phyloP scores from a whole-genome alignment of 208 protist genomes.

The Novymonas esmeraldas region DNA sequence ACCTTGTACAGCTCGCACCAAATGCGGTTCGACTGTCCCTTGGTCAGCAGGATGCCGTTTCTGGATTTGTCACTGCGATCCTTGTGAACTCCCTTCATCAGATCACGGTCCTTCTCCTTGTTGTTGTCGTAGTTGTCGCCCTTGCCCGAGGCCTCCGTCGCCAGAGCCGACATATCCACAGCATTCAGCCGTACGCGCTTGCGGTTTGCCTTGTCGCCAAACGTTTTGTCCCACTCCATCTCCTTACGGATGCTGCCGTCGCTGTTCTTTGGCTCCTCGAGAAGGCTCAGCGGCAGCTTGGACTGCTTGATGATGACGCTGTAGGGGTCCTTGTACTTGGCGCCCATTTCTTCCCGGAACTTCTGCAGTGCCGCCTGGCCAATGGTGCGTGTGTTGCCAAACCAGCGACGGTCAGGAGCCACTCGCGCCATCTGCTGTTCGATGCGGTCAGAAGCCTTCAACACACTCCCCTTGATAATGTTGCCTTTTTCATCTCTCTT shows the following conservation, averaged over 20 bases:
- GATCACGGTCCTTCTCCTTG: conserved; percentile 59
- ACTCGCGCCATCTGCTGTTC: conserved; percentile 93
- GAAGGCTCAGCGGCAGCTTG: conserved; percentile 97
- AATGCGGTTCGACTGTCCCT: conserved; percentile 99
- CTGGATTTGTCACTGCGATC: conserved; percentile 83
- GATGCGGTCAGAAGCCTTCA: conserved; percentile 84
- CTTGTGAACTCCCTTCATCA: conserved; percentile 46
- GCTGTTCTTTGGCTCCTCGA: conserved; percentile 86
- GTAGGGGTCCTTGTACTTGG: conserved; percentile 97
- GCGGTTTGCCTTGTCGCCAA: conserved; percentile 95
- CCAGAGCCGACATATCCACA: conserved; percentile 63
- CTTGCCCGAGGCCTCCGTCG: conserved; percentile 45
- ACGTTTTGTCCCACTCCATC: conserved; percentile 96
- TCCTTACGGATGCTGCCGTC: conserved; percentile 92
- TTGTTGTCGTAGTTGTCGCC: conserved; percentile 62
- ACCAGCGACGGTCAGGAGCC: conserved; percentile 96
- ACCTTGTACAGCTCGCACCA: conserved; percentile 99
- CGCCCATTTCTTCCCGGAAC: conserved; percentile 96
- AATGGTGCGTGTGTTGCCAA: conserved; percentile 97
- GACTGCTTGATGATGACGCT: conserved; percentile 96
- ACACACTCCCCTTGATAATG: conserved; percentile 91
- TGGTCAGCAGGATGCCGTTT: conserved; percentile 94
- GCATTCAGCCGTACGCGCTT: conserved; percentile 86
- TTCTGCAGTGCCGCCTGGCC: conserved; percentile 96
- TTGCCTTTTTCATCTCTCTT: conserved; percentile 92